Percentiles rank a stretch among this genome's conserved stretches.
These are phyloP conservation scores for Chlamydomonas schloesseri DNA, from an alignment of 139 green algal species.

Conservation along the genomic window DNA sequence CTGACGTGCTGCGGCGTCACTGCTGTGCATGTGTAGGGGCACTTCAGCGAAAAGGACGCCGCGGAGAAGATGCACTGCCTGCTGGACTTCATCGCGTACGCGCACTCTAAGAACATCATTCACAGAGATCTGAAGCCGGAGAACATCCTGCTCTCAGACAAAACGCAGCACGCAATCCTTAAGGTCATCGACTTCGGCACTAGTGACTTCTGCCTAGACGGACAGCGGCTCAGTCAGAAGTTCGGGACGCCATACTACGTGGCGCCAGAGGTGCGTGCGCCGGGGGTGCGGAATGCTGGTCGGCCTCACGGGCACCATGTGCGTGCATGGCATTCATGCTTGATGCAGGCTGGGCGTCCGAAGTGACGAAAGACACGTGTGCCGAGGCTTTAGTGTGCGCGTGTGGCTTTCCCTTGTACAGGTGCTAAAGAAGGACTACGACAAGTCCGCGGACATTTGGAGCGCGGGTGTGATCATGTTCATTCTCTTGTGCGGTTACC, in stretches of 20 bases:
- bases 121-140: constrained; percentile 59
- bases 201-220: constrained; percentile 84
- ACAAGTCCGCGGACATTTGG: constrained; percentile 80
- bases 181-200: constrained; percentile 96
- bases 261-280: constrained; percentile 81
- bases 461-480: constrained; percentile 84
- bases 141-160: constrained; percentile 93
- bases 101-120: constrained; percentile 72
- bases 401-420: no score
- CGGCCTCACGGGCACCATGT: no score
- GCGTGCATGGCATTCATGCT: no score
- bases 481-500: constrained; percentile 84
- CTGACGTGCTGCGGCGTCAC: no score
- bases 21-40: constrained; percentile 51
- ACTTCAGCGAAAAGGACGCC: constrained; percentile 75
- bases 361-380: no score
- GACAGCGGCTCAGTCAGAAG: constrained; percentile 81
- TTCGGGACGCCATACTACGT: constrained; percentile 94
- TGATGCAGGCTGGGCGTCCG: no score
- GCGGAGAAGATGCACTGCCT: constrained; percentile 69
- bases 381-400: no score
- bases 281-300: no score
- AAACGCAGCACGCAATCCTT: constrained; percentile 68
- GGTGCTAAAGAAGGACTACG: constrained; percentile 61
- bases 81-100: constrained; percentile 70